A percentile compares a stretch with the other conserved stretches of the same genome.
phyloP scores from a whole-genome alignment of 2,329 filamentous ascomycete genomes.

The Colletotrichum nymphaeae region DNA sequence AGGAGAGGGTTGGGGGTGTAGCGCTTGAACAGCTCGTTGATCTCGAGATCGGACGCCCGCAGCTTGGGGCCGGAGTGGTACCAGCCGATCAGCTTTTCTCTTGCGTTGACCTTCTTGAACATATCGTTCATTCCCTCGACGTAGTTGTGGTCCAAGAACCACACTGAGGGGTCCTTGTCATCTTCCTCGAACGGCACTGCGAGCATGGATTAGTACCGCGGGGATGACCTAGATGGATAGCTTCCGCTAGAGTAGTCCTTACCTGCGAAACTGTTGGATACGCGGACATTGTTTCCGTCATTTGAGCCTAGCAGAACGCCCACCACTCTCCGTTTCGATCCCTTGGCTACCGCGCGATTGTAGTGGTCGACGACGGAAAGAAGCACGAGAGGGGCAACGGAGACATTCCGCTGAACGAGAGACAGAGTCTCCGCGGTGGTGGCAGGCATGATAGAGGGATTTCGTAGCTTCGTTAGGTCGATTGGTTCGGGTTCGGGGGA shows the following conservation, averaged over 20 bases:
- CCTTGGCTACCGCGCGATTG: constrained; percentile 90
- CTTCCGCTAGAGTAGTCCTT: constrained; percentile 38
- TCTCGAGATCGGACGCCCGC: constrained; percentile 94
- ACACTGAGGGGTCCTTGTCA: constrained; percentile 97
- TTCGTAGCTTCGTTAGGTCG: constrained; percentile 31
- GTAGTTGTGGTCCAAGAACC: constrained; percentile 99
- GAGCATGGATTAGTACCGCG: constrained; percentile 32
- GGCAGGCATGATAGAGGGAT: constrained; percentile 79
- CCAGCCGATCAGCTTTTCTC: constrained; percentile 99
- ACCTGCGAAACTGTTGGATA: constrained; percentile 99
- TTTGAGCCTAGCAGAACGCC: constrained; percentile 96
- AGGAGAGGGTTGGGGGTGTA: constrained; percentile 97
- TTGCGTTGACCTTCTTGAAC: constrained; percentile 99
- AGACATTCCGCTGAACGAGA: constrained; percentile 93
- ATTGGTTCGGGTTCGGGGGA: constrained; percentile 30
- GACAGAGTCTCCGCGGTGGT: constrained; percentile 97
- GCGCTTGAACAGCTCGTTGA: constrained; percentile 99
- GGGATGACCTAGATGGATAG: constrained; percentile 19
- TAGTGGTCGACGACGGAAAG: constrained; percentile 99
- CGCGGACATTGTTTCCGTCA: constrained; percentile 93
- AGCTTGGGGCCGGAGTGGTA: constrained; percentile 99
- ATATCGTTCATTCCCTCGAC: constrained; percentile 99
- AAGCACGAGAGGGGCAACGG: constrained; percentile 96
- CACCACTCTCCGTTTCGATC: constrained; percentile 87
- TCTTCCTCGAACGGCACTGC: constrained; percentile 98